phyloP scores from a whole-genome alignment of 768 basidiomycete species.

The Pleurotus tuber-regium region DNA sequence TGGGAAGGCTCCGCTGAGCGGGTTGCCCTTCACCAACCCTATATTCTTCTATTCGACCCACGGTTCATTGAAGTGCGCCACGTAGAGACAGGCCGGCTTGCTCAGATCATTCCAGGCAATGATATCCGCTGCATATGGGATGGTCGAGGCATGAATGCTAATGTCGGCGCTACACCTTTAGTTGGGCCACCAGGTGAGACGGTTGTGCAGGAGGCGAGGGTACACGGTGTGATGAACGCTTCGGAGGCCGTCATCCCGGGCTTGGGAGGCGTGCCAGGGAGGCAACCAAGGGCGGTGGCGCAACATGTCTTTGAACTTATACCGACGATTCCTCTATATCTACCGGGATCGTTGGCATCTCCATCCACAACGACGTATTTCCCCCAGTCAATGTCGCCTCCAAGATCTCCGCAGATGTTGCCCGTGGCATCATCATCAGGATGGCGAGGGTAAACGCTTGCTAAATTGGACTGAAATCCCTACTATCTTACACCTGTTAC shows the following conservation, averaged over 20 bases:
- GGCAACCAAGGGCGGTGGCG: slow-evolving; percentile 47
- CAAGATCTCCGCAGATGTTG: slow-evolving; percentile 49
- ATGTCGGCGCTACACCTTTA: slow-evolving; percentile 59
- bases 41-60: slow-evolving; percentile 85
- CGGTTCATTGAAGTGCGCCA: slow-evolving; percentile 94
- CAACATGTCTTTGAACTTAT: slow-evolving; percentile 81
- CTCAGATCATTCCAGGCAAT: slow-evolving; percentile 81
- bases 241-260: slow-evolving; percentile 40
- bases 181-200: slow-evolving; percentile 46
- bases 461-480: not conserved
- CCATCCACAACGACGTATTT: slow-evolving; percentile 53
- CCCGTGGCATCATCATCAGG: slow-evolving; percentile 20
- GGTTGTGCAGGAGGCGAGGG: slow-evolving; percentile 73
- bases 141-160: slow-evolving; percentile 60
- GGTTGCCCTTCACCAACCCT: slow-evolving; percentile 88
- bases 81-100: slow-evolving; percentile 76
- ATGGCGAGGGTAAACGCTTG: not conserved
- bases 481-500: not conserved
- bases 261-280: slow-evolving; percentile 19
- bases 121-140: slow-evolving; percentile 93
- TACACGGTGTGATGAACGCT: slow-evolving; percentile 85
- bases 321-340: slow-evolving; percentile 71
- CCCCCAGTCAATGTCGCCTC: slow-evolving; percentile 50
- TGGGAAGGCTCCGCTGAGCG: slow-evolving; percentile 94
- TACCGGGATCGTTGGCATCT: slow-evolving; percentile 55